A percentile compares a stretch with the other conserved stretches of the same genome.
Evolutionary conservation across 805 yeast species (phyloP).

Genomic region (Candida suzukii): DNA sequence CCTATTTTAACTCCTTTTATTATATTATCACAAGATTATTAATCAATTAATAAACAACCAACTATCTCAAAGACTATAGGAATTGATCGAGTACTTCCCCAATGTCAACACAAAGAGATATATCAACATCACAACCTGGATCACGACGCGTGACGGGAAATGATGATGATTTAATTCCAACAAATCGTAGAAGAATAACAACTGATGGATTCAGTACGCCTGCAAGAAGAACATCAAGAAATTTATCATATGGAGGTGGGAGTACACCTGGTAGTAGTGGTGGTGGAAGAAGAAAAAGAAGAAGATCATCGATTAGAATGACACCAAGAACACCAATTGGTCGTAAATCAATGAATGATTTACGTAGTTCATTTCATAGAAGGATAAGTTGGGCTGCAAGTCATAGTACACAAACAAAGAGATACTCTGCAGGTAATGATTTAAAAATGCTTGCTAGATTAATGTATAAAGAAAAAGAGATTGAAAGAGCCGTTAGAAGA

Average conservation of each 20-base stretch:
- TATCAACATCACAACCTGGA: no score
- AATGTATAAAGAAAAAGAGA: slow-evolving; percentile 18
- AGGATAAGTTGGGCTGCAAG: slow-evolving; percentile 1
- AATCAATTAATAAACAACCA: no score
- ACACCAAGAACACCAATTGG: slow-evolving; percentile 10
- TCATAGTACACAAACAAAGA: slow-evolving; percentile 4
- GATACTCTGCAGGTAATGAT: slow-evolving; percentile 27
- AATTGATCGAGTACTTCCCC: no score
- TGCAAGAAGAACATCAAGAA: not conserved
- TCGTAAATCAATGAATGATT: not conserved
- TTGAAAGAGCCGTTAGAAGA: slow-evolving; percentile 12
- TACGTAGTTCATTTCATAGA: not conserved
- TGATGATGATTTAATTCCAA: no score
- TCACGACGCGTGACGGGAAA: no score
- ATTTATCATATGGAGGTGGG: not conserved
- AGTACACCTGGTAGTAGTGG: not conserved
- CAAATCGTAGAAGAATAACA: no score
- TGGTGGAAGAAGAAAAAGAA: slow-evolving; percentile 12
- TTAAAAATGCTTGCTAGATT: slow-evolving; percentile 22
- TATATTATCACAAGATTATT: no score
- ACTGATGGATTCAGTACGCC: no score
- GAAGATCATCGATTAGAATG: slow-evolving; percentile 1
- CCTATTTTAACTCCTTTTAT: no score
- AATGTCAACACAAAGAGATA: no score
- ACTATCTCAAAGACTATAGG: no score